Base-by-base conservation (phyloP, 345 rosid genomes). In the Physaria fendleri region DNA sequence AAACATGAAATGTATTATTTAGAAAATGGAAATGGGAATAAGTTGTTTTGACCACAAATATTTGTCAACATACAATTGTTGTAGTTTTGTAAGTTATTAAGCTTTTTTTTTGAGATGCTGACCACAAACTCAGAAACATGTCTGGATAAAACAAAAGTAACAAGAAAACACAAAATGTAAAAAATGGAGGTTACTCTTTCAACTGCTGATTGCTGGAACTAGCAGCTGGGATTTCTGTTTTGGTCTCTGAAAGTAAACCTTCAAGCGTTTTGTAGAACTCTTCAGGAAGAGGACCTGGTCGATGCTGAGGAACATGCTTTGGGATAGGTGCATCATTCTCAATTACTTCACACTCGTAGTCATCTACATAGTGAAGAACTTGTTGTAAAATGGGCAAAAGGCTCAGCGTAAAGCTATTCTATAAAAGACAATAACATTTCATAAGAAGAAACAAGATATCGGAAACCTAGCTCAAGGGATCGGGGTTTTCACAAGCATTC, bases 281-380 rank as follows among this genome's bases (percentile, higher is more conserved):
- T 58, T 71, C 90, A 0, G 97, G 97, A 24, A 93, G 90, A 56
- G 99, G 97, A 58, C 96, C 97, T 16, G 96, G 96, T 64, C 91
- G 86, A 69, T 93, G 99, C 64, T 66, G 77, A 40, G 97, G 99
- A 52, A 93, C 86, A 51, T 89, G 99, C 79, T 89, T 87, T 0
- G 99, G 99, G 68, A 89, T 74, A 2, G 95, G 95, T 16, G 92
- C 88, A 68, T 87, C 92, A 13, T 87, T 82, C 76, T 93, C 97
- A 8, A 93, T 78, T n/a, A 89, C 81, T 74, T 93, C 97, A 14
- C 91, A 85, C 63, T 87, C 92, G 22, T 83, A 82, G 72, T 90
- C 99, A 28, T 94, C 97, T 24, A 29, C 15, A 21, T 2, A 4
- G 42, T 15, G 29, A 25, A 58, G 39, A 18, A 33, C 5, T 5